Conservation (phyloP, 2,329 filamentous ascomycete species). For the Juglanconis oblonga region DNA sequence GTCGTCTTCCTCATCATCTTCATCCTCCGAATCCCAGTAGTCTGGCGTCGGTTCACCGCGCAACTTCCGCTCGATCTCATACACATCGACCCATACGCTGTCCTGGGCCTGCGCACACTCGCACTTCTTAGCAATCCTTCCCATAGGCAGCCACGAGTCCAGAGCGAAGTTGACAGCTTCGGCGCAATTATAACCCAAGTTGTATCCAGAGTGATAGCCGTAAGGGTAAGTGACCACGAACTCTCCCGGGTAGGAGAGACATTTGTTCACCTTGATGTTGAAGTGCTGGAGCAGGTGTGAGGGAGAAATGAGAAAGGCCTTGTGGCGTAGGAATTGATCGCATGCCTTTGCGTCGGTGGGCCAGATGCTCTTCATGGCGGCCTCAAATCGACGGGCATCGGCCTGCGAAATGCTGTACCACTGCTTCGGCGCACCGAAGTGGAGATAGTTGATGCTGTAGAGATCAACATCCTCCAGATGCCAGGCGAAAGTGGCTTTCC, state of each 20-base stretch:
- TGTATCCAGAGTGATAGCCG: conserved; percentile 97
- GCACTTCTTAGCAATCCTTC: conserved; percentile 93
- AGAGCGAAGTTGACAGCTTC: conserved; percentile 98
- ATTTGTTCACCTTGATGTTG: conserved; percentile 93
- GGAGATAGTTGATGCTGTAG: conserved; percentile 99
- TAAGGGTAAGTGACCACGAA: conserved; percentile 99
- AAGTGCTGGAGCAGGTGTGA: conserved; percentile 82
- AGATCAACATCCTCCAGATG: conserved; percentile 97
- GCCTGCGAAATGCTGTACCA: conserved; percentile 99
- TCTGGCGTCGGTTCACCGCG: conserved; percentile 79
- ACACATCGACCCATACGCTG: conserved; percentile 97
- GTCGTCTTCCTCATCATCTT: conserved; percentile 66
- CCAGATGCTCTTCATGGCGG: conserved; percentile 94
- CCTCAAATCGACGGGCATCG: conserved; percentile 88
- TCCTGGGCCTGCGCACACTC: conserved; percentile 93
- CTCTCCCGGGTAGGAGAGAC: conserved; percentile 93
- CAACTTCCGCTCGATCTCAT: conserved; percentile 91
- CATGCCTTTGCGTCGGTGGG: conserved; percentile 93
- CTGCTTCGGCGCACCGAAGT: conserved; percentile 97
- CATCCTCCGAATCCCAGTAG: conserved; percentile 74
- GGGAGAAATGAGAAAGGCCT: conserved; percentile 94
- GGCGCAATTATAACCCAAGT: conserved; percentile 96
- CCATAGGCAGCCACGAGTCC: conserved; percentile 92
- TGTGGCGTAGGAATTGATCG: conserved; percentile 93
- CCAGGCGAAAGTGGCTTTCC: conserved; percentile 99